Conservation (phyloP, 169 alveolate species). For the Cryptosporidium andersoni region DNA sequence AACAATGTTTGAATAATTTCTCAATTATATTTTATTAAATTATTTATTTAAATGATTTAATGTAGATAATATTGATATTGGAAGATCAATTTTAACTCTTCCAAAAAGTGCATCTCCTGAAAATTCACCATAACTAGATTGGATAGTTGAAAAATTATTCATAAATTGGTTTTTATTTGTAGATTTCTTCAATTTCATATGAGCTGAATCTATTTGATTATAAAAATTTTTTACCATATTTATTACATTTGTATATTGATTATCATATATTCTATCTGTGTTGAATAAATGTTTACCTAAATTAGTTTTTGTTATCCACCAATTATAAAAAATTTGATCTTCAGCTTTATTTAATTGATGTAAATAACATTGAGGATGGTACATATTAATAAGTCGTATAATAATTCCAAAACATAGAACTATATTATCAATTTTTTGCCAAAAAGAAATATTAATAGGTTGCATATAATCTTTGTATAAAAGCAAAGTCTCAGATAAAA, state of each 20-base stretch:
- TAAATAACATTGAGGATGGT: constrained; percentile 50
- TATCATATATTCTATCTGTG: not conserved
- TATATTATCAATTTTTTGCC: constrained; percentile 12
- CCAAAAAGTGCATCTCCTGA: constrained; percentile 30
- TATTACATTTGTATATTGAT: not conserved
- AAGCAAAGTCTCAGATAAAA: no score
- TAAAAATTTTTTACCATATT: not conserved
- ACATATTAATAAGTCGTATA: not conserved
- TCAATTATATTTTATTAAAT: no score
- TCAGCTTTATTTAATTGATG: constrained; percentile 8
- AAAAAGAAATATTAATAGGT: not conserved
- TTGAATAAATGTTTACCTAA: not conserved
- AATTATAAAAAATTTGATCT: constrained; percentile 11
- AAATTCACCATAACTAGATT: not conserved
- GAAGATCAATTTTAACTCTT: constrained; percentile 42
- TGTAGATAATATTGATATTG: not conserved
- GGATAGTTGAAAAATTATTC: constrained; percentile 3
- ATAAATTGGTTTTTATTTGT: constrained; percentile 21
- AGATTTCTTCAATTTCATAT: constrained; percentile 23
- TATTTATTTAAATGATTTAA: no score
- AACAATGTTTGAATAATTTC: no score
- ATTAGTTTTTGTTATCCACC: constrained; percentile 46
- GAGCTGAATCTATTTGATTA: constrained; percentile 45
- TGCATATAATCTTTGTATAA: not conserved
- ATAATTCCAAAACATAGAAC: constrained; percentile 36